phyloP scores from a whole-genome alignment of 1,284 basidiomycete genomes.

The Mycena sp. region DNA sequence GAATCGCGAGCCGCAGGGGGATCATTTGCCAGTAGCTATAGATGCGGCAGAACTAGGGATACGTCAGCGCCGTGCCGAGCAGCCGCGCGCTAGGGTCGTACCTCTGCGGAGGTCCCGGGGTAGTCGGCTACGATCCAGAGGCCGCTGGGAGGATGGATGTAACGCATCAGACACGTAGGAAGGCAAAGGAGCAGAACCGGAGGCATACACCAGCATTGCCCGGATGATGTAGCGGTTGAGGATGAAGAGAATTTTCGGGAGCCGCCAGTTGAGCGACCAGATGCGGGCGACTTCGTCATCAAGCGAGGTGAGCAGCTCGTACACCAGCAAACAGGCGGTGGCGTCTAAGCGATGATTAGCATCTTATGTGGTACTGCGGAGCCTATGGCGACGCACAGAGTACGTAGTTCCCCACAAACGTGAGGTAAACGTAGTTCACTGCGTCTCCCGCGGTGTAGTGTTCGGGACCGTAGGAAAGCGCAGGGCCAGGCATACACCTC shows the following conservation, averaged over 20 bases:
- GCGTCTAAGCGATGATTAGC: not conserved
- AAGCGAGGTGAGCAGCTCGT: constrained; percentile 19
- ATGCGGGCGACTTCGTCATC: constrained; percentile 23
- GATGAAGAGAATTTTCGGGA: constrained; percentile 26
- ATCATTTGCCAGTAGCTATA: constrained; percentile 18
- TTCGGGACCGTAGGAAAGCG: constrained; percentile 2
- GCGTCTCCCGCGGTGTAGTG: constrained; percentile 7
- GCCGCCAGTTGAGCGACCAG: constrained; percentile 21
- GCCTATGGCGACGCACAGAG: no score
- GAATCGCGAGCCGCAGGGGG: constrained; percentile 20
- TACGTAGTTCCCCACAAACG: not conserved
- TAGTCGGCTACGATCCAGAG: constrained; percentile 9
- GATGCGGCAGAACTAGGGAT: constrained; percentile 8
- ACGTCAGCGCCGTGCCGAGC: no score
- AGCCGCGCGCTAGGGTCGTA: no score
- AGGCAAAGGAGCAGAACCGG: not conserved
- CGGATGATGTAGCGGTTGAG: constrained; percentile 23
- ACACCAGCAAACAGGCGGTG: constrained; percentile 6
- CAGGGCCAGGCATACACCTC: constrained; percentile 25
- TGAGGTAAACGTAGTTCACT: constrained; percentile 3
- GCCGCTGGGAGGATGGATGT: not conserved
- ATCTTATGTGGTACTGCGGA: no score
- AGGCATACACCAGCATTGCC: constrained; percentile 11
- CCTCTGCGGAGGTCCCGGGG: not conserved
- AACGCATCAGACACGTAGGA: not conserved